These are phyloP conservation scores for Solanum phureja DNA, from an alignment of 257 asterid species.

Conservation along the genomic window DNA sequence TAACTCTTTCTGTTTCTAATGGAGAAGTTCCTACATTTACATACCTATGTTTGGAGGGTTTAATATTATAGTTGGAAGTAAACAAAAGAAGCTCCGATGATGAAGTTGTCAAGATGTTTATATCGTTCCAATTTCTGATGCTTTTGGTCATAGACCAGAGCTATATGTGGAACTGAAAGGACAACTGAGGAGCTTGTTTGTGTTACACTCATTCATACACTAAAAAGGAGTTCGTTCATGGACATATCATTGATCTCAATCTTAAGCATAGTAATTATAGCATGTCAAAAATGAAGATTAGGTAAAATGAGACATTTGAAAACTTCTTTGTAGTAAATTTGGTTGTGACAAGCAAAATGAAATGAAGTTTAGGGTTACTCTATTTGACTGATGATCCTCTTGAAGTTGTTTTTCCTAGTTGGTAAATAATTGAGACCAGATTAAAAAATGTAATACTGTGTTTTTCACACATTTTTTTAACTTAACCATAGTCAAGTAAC, in stretches of 20 bases:
- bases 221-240: neutral
- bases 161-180: slow-evolving; percentile 49
- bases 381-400: neutral
- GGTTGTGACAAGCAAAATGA: neutral
- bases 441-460: neutral
- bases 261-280: neutral
- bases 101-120: slow-evolving; percentile 21
- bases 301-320: neutral
- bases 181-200: slow-evolving; percentile 50
- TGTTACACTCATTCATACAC: neutral
- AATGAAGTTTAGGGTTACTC: neutral
- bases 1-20: neutral
- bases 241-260: neutral
- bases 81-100: slow-evolving; percentile 9
- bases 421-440: neutral
- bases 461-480: neutral
- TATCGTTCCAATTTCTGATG: slow-evolving; percentile 61
- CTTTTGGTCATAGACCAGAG: slow-evolving; percentile 22
- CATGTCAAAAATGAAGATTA: neutral
- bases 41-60: neutral
- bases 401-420: neutral
- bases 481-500: neutral
- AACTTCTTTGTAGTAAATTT: neutral
- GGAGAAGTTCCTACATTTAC: neutral
- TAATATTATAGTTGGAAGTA: neutral